phyloP scores from a whole-genome alignment of 2,329 filamentous ascomycete genomes.

The Ceratocystis destructans region DNA sequence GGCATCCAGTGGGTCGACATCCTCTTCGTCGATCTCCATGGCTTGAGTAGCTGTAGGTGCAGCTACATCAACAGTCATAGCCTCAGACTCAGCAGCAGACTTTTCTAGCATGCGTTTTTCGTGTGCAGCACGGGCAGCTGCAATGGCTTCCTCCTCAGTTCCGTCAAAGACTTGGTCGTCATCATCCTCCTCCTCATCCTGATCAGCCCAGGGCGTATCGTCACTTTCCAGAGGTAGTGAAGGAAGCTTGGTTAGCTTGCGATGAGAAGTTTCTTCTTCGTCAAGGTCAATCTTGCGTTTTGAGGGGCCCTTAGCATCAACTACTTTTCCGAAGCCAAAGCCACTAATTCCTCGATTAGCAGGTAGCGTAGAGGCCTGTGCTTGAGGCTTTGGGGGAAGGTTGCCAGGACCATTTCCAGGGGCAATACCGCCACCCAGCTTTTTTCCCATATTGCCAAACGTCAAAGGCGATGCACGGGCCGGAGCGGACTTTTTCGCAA shows the following conservation, averaged over 20 bases:
- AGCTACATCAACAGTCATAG: slow-evolving; percentile 21
- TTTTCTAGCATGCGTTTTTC: slow-evolving; percentile 54
- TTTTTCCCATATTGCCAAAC: slow-evolving; percentile 29
- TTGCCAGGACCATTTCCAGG: slow-evolving; percentile 5
- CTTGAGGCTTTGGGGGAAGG: slow-evolving; percentile 19
- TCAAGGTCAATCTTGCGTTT: slow-evolving; percentile 73
- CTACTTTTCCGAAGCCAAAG: slow-evolving; percentile 66
- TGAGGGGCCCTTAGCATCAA: slow-evolving; percentile 47
- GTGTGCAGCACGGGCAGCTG: slow-evolving; percentile 70
- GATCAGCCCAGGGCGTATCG: slow-evolving; percentile 45
- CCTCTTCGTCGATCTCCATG: slow-evolving; percentile 45
- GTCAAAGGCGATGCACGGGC: slow-evolving; percentile 35
- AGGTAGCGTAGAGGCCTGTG: slow-evolving; percentile 41
- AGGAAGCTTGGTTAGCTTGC: slow-evolving; percentile 84
- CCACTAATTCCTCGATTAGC: slow-evolving; percentile 60
- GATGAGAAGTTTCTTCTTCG: slow-evolving; percentile 73
- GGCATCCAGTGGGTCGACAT: slow-evolving; percentile 82
- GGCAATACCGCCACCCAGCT: slow-evolving; percentile 27
- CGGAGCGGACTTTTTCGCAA: slow-evolving; percentile 53
- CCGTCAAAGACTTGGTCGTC: slow-evolving; percentile 61
- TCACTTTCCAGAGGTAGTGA: slow-evolving; percentile 55
- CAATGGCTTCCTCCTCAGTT: slow-evolving; percentile 76
- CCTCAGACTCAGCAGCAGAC: slow-evolving; percentile 21
- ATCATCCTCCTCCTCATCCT: slow-evolving; percentile 56
- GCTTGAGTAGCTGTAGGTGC: slow-evolving; percentile 27